Conservation (phyloP, 2,329 filamentous ascomycete species). For the Fusarium irregulare region DNA sequence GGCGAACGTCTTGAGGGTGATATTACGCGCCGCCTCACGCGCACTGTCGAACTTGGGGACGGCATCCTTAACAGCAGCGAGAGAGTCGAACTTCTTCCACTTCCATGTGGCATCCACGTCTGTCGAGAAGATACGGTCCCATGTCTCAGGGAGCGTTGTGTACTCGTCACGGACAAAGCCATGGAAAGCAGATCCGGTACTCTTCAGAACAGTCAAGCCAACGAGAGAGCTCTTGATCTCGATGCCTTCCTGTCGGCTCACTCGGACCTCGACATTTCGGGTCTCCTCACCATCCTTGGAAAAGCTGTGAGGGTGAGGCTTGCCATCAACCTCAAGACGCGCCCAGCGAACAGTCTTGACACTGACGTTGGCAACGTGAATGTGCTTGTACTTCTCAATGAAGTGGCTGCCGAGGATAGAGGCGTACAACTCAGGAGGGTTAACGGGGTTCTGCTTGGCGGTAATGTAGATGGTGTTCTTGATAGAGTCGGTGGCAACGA, state of each 20-base stretch:
- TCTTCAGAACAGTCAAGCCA: constrained; percentile 91
- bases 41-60: constrained; percentile 79
- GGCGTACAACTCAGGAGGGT: constrained; percentile 92
- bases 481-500: constrained; percentile 97
- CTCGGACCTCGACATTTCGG: constrained; percentile 80
- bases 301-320: constrained; percentile 96
- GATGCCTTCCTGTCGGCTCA: constrained; percentile 76
- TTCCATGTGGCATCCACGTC: constrained; percentile 89
- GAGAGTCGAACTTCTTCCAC: constrained; percentile 77
- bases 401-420: constrained; percentile 89
- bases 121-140: constrained; percentile 95
- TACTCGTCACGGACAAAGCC: constrained; percentile 93
- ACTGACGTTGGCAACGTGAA: constrained; percentile 83
- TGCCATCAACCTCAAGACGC: constrained; percentile 85
- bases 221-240: constrained; percentile 81
- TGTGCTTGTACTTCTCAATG: constrained; percentile 87
- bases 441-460: constrained; percentile 92
- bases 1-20: constrained; percentile 93
- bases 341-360: constrained; percentile 91
- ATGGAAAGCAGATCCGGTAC: constrained; percentile 95
- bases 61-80: constrained; percentile 74
- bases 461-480: constrained; percentile 98
- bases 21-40: constrained; percentile 79
- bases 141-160: constrained; percentile 89
- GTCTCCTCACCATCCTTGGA: constrained; percentile 89